Percentiles rank a stretch among this genome's conserved stretches.
Conservation (phyloP, 176 grass and related monocot genomes). For the Cenchrus americanus region DNA sequence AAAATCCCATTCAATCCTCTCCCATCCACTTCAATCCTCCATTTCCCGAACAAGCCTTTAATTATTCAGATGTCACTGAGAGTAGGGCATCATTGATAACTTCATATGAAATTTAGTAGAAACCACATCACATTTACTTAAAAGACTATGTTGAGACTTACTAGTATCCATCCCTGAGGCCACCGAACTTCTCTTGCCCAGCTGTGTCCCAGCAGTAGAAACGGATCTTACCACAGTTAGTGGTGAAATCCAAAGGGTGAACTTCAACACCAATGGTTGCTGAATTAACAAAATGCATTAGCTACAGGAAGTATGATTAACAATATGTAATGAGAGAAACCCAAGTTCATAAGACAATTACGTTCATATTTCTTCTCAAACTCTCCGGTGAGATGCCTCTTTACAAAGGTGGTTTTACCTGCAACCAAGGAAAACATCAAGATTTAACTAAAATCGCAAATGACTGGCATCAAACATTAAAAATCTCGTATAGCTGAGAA, state of each 20-base stretch:
- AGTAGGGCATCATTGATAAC: neutral
- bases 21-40: no score
- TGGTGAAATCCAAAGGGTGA: constrained; percentile 85
- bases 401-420: constrained; percentile 96
- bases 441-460: neutral
- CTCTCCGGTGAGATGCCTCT: constrained; percentile 93
- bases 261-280: constrained; percentile 94
- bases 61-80: neutral
- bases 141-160: constrained; percentile 37
- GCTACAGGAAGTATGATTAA: neutral
- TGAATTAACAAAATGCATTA: constrained; percentile 27
- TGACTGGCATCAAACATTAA: neutral
- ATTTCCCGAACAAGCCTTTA: no score
- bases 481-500: neutral
- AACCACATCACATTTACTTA: neutral
- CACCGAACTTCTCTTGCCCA: constrained; percentile 89
- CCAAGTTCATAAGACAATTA: constrained; percentile 21
- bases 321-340: neutral
- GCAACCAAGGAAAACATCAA: constrained; percentile 2
- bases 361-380: constrained; percentile 92
- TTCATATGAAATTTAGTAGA: neutral
- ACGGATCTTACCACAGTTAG: constrained; percentile 83
- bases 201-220: constrained; percentile 96
- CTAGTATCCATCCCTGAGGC: constrained; percentile 93
- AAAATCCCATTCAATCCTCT: no score